Conservation (phyloP, 306 rosid species). For the Prosopis cineraria region DNA sequence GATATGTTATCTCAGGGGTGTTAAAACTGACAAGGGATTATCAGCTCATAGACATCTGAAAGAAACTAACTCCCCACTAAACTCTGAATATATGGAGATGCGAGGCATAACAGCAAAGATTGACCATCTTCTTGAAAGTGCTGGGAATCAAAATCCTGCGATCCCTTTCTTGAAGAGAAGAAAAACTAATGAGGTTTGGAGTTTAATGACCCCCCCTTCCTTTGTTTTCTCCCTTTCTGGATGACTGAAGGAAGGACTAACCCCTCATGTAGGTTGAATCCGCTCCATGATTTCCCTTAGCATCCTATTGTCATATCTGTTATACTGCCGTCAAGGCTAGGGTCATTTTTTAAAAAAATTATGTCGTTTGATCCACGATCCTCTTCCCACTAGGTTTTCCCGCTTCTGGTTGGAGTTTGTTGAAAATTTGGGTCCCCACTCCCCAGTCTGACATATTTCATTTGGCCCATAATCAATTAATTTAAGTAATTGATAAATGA, state of each 20-base stretch:
- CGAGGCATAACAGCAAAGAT: slow-evolving; percentile 40
- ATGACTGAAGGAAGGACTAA: slow-evolving; percentile 13
- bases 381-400: slow-evolving; percentile 8
- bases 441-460: too few relatives aligned
- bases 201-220: neutral
- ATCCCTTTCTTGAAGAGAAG: slow-evolving; percentile 63
- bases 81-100: slow-evolving; percentile 40
- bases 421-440: too few relatives aligned
- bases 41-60: slow-evolving; percentile 44
- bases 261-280: slow-evolving; percentile 28
- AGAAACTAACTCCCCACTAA: slow-evolving; percentile 35
- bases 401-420: neutral
- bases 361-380: neutral
- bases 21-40: slow-evolving; percentile 42
- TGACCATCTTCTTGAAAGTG: slow-evolving; percentile 37
- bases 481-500: too few relatives aligned
- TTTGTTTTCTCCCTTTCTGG: neutral
- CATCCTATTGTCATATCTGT: neutral
- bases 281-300: slow-evolving; percentile 1
- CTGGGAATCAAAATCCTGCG: slow-evolving; percentile 48
- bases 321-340: neutral
- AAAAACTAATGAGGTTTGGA: slow-evolving; percentile 63
- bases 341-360: neutral
- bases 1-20: slow-evolving; percentile 43
- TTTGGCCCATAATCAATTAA: too few relatives aligned